A percentile compares a stretch with the other conserved stretches of the same genome.
Conservation (phyloP, 495 filamentous ascomycete species). For the Tuber calosporum region DNA sequence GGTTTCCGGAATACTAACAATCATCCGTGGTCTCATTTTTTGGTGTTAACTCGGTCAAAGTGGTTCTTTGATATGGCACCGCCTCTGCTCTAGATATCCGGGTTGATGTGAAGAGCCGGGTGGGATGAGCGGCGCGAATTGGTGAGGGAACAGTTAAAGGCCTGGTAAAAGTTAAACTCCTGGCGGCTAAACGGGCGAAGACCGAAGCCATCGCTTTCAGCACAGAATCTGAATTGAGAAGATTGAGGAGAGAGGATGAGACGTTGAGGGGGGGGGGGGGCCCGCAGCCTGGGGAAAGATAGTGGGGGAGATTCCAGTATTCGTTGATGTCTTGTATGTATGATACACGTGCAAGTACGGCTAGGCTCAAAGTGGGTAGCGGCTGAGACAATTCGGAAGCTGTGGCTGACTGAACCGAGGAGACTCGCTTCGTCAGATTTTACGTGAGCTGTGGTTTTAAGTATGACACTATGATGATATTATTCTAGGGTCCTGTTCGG, state of each 20-base stretch:
- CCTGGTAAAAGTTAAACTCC: conserved; percentile 53
- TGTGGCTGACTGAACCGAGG: not conserved
- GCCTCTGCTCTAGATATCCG: conserved; percentile 21
- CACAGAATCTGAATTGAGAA: conserved; percentile 16
- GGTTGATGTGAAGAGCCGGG: conserved; percentile 23
- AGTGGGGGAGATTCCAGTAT: conserved; percentile 14
- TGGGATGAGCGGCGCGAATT: conserved; percentile 15
- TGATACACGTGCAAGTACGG: no score
- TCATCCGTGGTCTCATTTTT: conserved; percentile 1
- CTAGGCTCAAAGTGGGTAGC: not conserved
- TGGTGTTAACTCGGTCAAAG: conserved; percentile 21
- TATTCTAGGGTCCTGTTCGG: no score
- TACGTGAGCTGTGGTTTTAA: not conserved
- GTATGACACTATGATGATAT: no score
- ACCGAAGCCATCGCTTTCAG: conserved; percentile 56
- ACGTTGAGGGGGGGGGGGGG: not conserved
- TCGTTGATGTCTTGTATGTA: conserved; percentile 28
- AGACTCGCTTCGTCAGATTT: not conserved
- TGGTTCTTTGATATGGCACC: conserved; percentile 27
- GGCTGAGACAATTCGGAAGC: not conserved
- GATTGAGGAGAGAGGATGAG: conserved; percentile 32
- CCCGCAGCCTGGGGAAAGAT: conserved; percentile 10
- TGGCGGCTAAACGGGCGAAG: conserved; percentile 59
- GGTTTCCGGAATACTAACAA: conserved; percentile 14
- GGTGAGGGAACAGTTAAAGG: conserved; percentile 33